A percentile compares a stretch with the other conserved stretches of the same genome.
Conservation (phyloP, 768 basidiomycete genomes). For the Pulveroboletus frians region DNA sequence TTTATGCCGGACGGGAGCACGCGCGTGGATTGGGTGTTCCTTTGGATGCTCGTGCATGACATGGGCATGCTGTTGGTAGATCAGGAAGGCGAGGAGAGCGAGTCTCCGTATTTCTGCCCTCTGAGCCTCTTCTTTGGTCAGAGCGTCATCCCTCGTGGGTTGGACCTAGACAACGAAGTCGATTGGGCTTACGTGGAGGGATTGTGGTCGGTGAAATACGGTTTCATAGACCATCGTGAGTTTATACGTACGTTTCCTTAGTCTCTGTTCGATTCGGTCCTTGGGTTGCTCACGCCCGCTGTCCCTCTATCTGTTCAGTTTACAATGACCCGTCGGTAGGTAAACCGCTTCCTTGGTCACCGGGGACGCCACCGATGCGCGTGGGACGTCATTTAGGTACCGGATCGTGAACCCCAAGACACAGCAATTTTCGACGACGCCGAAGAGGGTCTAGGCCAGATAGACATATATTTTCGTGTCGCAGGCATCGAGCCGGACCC, state of each 20-base stretch:
- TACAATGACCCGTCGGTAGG: slow-evolving; percentile 43
- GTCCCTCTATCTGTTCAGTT: slow-evolving; percentile 25
- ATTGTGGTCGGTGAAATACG: slow-evolving; percentile 58
- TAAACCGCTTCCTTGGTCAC: neutral
- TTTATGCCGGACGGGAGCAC: slow-evolving; percentile 41
- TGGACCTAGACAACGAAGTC: slow-evolving; percentile 29
- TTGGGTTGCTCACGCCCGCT: slow-evolving; percentile 3
- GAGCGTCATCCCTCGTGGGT: slow-evolving; percentile 37
- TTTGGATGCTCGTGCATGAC: slow-evolving; percentile 51
- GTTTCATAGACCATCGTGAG: slow-evolving; percentile 64
- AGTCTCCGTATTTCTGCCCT: slow-evolving; percentile 31
- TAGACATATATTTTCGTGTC: slow-evolving; percentile 45
- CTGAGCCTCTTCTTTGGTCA: slow-evolving; percentile 54
- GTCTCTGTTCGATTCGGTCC: neutral
- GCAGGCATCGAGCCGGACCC: slow-evolving; percentile 40
- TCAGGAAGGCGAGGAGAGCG: slow-evolving; percentile 30
- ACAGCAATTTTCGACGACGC: slow-evolving; percentile 45
- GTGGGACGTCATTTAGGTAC: slow-evolving; percentile 17
- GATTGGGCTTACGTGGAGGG: slow-evolving; percentile 46
- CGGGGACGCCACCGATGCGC: neutral
- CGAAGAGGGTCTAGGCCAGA: slow-evolving; percentile 47
- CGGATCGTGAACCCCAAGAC: slow-evolving; percentile 34
- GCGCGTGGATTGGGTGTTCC: slow-evolving; percentile 55
- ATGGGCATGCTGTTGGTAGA: slow-evolving; percentile 51
- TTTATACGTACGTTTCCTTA: slow-evolving; percentile 46